Evolutionary conservation across 768 basidiomycete species (phyloP), one percentile per base, ranked within the genome.

Genomic region (Glaciozyma martinii): DNA sequence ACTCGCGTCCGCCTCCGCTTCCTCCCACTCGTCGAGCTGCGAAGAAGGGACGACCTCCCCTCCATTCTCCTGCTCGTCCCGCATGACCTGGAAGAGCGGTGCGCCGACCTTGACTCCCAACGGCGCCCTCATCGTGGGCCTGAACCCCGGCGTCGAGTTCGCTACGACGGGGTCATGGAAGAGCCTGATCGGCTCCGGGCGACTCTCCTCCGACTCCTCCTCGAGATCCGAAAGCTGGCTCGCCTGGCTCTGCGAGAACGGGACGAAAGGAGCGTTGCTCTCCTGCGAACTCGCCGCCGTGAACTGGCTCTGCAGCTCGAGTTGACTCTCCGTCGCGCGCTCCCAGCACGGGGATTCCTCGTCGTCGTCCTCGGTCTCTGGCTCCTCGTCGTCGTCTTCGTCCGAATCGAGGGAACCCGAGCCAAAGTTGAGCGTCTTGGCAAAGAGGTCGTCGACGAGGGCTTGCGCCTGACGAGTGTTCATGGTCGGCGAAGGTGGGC

Each of bases 391-490:
- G 27, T 72, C 75, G 32, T 72, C 72, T n/a, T 69, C 68, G 44
- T 73, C 59, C 4, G 10, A 30, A 12, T 49, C 52, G 42, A 40
- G 37, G 15, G 37, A 40, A 13, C 37, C 37, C 37, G 37, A 40
- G 37, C 72, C 75, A 32, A 75, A 76, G 55, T 76, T 74, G 43
- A 79, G 74, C 21, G 78, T 78, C 58, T 77, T 76, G 75, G 95
- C 94, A 75, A 92, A 98, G 87, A 98, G 91, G 59, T 86, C 87
- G 77, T 93, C 91, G 49, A 98, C 90, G 73, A 97, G 91, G 18
- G 84, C 88, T 42, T 95, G 81, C 5, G 95, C 95, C 68, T 90
- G 89, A 75, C 91, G 93, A 33, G 95, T 99, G 75, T 95, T 95
- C 71, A 98, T 90, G 1, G 95, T 99, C 9, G 98, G 79, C 1